Evolutionary conservation across 2,329 filamentous ascomycete genomes (phyloP), one percentile per base, ranked within the genome.

Genomic region (Colletotrichum spinosum): DNA sequence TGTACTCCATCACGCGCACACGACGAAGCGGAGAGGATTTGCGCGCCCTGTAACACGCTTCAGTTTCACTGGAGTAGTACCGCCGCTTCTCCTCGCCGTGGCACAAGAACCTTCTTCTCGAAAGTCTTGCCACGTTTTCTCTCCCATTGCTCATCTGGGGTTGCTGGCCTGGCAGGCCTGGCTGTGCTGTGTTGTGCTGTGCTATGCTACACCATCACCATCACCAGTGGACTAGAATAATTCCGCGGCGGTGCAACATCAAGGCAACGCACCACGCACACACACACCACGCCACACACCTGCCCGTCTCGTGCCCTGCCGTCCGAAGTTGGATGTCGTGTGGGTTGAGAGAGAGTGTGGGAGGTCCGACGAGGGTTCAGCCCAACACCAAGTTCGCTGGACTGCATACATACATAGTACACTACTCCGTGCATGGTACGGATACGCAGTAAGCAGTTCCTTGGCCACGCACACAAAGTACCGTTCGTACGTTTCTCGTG

Each of bases 41-140:
- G 53, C 53, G 44, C 46, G 49, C 42, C 42, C 11, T 53, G 63
- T 62, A 46, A 41, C 53, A 57, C 46, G 37, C 15, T 25, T 25
- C 35, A 15, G 62, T 65, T 62, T 65, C 62, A 62, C 44, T 44
- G 46, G 25, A 62, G 52, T 52, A 39, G 57, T 35, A 52, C 52
- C 57, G 33, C 46, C 42, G 58, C 34, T 39, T 51, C 17, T 39
- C 38, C 41, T 50, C 48, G 51, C 46, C 42, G 15, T 25, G 25
- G 25, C 25, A 25, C 25, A 25, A 25, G 25, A 25, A 44, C 25
- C 15, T 25, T n/a, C 15, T 42, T 17, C 11, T 49, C 35, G 42
- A 41, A 46, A 41, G 17, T 37, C 35, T 34, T 17, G 17, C 17
- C 37, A 45, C 17, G 37, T 15, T 42, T 17, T 1, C 8, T 9